Evolutionary conservation across 2,329 filamentous ascomycete genomes (phyloP), one percentile per base, ranked within the genome.

Genomic region (Neofusicoccum ribis): DNA sequence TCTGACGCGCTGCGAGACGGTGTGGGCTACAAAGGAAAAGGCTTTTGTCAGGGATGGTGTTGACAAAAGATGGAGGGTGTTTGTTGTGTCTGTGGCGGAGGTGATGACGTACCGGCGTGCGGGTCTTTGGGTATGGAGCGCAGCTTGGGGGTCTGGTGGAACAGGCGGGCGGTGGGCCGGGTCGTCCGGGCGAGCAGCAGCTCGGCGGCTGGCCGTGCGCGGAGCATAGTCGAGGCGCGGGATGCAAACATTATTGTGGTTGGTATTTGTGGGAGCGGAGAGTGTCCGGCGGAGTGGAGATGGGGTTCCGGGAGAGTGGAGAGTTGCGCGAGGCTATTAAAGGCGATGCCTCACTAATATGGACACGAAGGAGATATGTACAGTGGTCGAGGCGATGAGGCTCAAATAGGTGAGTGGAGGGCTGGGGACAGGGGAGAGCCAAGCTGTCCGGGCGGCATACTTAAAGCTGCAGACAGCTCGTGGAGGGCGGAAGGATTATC

Each of bases 1-100:
- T 14, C 44, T 23, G 36, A 64, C 31, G 52, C 43, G 63, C 44
- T 64, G 63, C 7, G 63, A 64, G 43, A 60, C 36, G 37, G 59
- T 50, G 47, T 62, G 44, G 59, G 59, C 59, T 50, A 20, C 2
- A 1, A 5, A 12, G 17, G 12, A 17, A 31, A 31, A 7, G 27
- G 7, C 11, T 9, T 27, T 7, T 15, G 20, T 62, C 20, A 62
- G 36, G 8, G 11, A 3, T 6, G 43, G 2, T 17, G 47, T 14
- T 27, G 20, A 27, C 17, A 8, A 2, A 9, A 23, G 37, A 7
- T 11, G 41, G 15, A 0, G 15, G 27, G 15, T 1, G 31, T 34
- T 39, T 7, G 27, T 14, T 7, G 27, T 31, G 27, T 31, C 6
- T 31, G 5, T 7, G 27, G 27, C 27, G 27, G 27, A 31, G 27